Conservation (phyloP, 2,329 filamentous ascomycete species). For the Coniella vitis region DNA sequence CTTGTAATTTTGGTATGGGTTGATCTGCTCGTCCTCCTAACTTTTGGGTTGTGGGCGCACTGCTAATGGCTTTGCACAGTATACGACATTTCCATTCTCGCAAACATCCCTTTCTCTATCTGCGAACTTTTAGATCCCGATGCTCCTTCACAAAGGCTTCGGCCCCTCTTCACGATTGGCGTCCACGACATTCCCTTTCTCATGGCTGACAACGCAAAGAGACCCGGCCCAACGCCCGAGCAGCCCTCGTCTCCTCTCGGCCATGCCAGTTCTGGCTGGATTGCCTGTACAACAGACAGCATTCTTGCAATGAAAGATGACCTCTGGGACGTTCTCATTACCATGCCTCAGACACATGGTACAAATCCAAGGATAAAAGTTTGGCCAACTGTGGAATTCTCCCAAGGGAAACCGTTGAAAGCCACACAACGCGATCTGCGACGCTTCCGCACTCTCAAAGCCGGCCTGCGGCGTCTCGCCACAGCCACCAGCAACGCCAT, state of each 20-base stretch:
- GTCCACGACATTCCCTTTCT: constrained; percentile 86
- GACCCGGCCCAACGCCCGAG: constrained; percentile 19
- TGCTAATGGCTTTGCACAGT: constrained; percentile 40
- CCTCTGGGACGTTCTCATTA: constrained; percentile 85
- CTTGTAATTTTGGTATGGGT: constrained; percentile 78
- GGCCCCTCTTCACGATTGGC: constrained; percentile 86
- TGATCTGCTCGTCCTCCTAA: not conserved
- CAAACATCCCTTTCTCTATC: constrained; percentile 74
- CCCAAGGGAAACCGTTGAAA: constrained; percentile 59
- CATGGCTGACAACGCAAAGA: constrained; percentile 48
- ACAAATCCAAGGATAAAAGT: constrained; percentile 51
- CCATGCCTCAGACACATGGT: constrained; percentile 61
- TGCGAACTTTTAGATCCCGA: constrained; percentile 60
- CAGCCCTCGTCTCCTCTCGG: constrained; percentile 27
- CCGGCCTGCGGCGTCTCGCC: constrained; percentile 49
- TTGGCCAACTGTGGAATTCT: constrained; percentile 71
- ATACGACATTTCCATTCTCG: constrained; percentile 88
- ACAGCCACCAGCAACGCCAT: constrained; percentile 16
- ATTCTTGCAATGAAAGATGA: constrained; percentile 81
- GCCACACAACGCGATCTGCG: constrained; percentile 87
- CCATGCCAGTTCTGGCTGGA: constrained; percentile 63
- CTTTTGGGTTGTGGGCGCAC: not conserved
- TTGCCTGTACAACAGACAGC: constrained; percentile 92
- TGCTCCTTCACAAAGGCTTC: constrained; percentile 58
- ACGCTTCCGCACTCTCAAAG: constrained; percentile 64